Evolutionary conservation across 371 early-diverging fungal species (phyloP).

Genomic region (Sporodiniella umbellata): DNA sequence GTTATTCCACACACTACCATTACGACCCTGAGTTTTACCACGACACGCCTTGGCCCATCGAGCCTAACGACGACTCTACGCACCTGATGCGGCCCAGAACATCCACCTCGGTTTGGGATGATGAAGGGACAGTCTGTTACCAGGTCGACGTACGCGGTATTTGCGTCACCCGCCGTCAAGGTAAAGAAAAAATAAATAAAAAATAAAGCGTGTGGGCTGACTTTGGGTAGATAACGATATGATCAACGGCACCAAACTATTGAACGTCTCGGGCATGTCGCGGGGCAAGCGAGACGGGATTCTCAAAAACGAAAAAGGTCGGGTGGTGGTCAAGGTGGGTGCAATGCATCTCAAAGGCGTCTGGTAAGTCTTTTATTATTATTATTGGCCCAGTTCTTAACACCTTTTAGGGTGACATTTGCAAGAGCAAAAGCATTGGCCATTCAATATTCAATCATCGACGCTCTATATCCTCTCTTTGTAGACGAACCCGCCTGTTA

Average conservation of each 20-base stretch:
- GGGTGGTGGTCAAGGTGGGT: slow-evolving; percentile 84
- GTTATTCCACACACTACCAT: not conserved
- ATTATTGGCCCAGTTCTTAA: not conserved
- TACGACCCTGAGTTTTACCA: slow-evolving; percentile 1
- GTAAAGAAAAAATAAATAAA: slow-evolving; percentile 31
- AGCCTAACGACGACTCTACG: not conserved
- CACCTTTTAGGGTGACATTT: slow-evolving; percentile 58
- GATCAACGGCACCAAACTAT: slow-evolving; percentile 83
- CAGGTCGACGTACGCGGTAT: slow-evolving; percentile 79
- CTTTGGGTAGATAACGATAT: slow-evolving; percentile 65
- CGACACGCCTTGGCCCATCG: not conserved
- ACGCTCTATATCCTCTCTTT: slow-evolving; percentile 71
- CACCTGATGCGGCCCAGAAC: slow-evolving; percentile 46
- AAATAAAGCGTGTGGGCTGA: not conserved
- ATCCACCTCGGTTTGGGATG: slow-evolving; percentile 81
- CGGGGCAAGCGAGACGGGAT: slow-evolving; percentile 86
- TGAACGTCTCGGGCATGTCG: slow-evolving; percentile 85
- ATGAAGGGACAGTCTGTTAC: slow-evolving; percentile 76
- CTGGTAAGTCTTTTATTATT: slow-evolving; percentile 50
- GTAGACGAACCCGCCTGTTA: slow-evolving; percentile 65
- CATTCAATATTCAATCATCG: slow-evolving; percentile 64
- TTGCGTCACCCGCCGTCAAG: slow-evolving; percentile 74
- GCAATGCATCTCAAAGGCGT: slow-evolving; percentile 88
- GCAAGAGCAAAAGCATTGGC: slow-evolving; percentile 69
- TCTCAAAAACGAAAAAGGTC: slow-evolving; percentile 80